Evolutionary conservation across 345 rosid species (phyloP), one percentile per base, ranked within the genome.

Genomic region (Corchorus olitorius): DNA sequence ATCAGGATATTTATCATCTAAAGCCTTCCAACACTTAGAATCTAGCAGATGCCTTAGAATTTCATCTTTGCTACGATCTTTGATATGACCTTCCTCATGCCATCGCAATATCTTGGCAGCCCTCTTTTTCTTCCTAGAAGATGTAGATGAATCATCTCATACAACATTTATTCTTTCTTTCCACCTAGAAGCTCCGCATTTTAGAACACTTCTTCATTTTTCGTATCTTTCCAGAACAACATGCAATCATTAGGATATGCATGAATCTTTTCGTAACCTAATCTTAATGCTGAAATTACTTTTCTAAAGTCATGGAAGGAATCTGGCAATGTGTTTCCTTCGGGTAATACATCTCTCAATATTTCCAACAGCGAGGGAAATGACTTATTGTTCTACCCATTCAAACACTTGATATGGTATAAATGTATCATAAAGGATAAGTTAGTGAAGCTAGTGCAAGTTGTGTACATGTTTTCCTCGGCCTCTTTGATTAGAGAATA

Each of bases 221-320:
- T 12, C 37, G 0, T 45, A 41, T 16, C 22, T 11, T 33, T 43
- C 48, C 59, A 74, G 22, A 50, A n/a, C n/a, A n/a, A n/a, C n/a
- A n/a, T n/a, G n/a, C n/a, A n/a, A n/a, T n/a, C n/a, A n/a, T n/a
- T n/a, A 62, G 45, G 17, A 71, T 62, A 70, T 6, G 80, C 80
- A 77, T 77, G 20, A 6, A 77, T 59, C 41, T 70, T 77, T 17
- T 59, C 53, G 70, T 77, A 70, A 14, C 34, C 37, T 10, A 77
- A 41, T 11, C 76, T 76, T 2, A 77, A 16, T 2, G 12, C 19
- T 5, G 17, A 0, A 75, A 60, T 46, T 0, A 75, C 14, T 17
- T 61, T 64, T 17, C 52, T 65, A 1, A 34, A 9, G 13, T 77
- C 68, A 34, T 76, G 41, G 58, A 48, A 69, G 16, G 39, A 1